These are phyloP conservation scores for Syzygium syzygioides DNA, from an alignment of 441 rosid genomes.

Conservation along the genomic window DNA sequence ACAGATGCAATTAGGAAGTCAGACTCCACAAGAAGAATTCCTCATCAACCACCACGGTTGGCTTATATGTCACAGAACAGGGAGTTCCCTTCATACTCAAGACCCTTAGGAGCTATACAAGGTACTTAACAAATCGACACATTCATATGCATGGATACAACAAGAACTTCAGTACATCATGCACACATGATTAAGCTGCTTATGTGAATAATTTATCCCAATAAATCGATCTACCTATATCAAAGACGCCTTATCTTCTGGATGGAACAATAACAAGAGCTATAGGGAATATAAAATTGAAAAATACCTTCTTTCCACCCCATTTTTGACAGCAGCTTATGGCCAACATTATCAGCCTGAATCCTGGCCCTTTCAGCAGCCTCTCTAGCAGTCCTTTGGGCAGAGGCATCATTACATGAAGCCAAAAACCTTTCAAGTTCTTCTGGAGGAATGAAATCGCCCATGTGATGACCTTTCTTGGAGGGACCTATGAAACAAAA, in stretches of 20 bases:
- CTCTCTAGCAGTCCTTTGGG: conserved; percentile 56
- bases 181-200: background rate
- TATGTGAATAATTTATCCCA: background rate
- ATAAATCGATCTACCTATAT: background rate
- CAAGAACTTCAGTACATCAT: background rate
- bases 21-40: background rate
- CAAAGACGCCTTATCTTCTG: background rate
- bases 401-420: conserved; percentile 68
- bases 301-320: conserved; percentile 94
- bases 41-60: background rate
- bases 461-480: conserved; percentile 97
- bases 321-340: conserved; percentile 89
- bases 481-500: conserved; percentile 11
- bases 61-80: background rate
- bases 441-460: conserved; percentile 90
- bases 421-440: conserved; percentile 94
- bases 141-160: background rate
- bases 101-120: background rate
- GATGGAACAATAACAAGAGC: background rate
- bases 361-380: conserved; percentile 77
- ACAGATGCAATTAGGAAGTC: background rate
- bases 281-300: background rate
- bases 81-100: background rate
- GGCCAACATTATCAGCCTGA: conserved; percentile 97
- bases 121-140: background rate